Evolutionary conservation across 2,329 filamentous ascomycete genomes (phyloP).

Genomic region (Aspergillus tanneri): DNA sequence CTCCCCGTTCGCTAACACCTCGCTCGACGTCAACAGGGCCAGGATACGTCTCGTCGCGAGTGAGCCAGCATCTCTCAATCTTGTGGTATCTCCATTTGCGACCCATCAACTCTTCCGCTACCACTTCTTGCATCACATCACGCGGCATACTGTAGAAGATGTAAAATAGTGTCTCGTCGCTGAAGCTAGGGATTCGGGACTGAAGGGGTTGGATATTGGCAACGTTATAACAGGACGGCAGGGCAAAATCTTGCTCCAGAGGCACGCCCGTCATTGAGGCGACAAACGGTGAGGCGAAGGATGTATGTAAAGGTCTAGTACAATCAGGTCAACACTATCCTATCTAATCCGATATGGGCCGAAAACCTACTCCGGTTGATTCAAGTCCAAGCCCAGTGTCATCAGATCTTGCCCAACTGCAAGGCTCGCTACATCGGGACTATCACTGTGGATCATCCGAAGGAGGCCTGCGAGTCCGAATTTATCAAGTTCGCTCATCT

Average conservation of each 20-base stretch:
- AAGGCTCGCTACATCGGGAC: conserved; percentile 52
- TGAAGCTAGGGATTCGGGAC: conserved; percentile 58
- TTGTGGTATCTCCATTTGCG: conserved; percentile 56
- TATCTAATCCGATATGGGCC: conserved; percentile 17
- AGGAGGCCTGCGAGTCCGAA: conserved; percentile 62
- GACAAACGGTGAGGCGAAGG: conserved; percentile 63
- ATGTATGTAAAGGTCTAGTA: conserved; percentile 58
- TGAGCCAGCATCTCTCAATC: conserved; percentile 53
- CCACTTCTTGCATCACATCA: conserved; percentile 65
- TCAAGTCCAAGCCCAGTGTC: conserved; percentile 63
- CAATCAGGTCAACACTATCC: conserved; percentile 13
- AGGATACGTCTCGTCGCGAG: conserved; percentile 48
- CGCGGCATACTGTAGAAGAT: conserved; percentile 69
- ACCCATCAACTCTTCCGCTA: conserved; percentile 60
- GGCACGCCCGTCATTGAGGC: conserved; percentile 56
- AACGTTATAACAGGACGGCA: conserved; percentile 65
- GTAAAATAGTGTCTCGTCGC: conserved; percentile 65
- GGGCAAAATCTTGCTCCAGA: conserved; percentile 62
- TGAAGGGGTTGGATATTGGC: conserved; percentile 64
- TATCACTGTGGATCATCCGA: conserved; percentile 56
- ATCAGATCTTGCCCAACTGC: conserved; percentile 65
- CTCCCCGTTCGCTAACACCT: conserved; percentile 51
- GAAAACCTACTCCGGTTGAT: conserved; percentile 56
- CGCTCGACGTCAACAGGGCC: conserved; percentile 50
- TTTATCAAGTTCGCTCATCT: conserved; percentile 61